Evolutionary conservation across 2,329 filamentous ascomycete genomes (phyloP).

Genomic region (Hypoxylon sp.): DNA sequence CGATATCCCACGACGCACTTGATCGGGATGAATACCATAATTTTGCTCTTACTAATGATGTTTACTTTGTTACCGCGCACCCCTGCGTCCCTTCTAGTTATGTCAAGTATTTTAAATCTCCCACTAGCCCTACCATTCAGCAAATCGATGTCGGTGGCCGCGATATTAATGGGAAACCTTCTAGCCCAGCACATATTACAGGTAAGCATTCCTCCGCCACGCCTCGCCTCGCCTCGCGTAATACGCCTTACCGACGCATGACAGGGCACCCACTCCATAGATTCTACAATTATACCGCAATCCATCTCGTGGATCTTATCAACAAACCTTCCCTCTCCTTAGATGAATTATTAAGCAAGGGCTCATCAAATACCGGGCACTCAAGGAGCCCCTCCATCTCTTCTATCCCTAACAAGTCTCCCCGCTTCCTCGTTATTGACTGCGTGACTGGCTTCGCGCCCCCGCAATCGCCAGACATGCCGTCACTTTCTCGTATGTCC

Average conservation of each 20-base stretch:
- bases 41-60: conserved; percentile 68
- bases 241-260: conserved; percentile 25
- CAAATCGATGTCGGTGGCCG: conserved; percentile 68
- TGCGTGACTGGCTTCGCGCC: conserved; percentile 70
- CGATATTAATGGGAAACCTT: conserved; percentile 61
- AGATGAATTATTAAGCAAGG: conserved; percentile 62
- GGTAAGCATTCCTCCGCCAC: conserved; percentile 55
- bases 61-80: conserved; percentile 76
- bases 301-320: conserved; percentile 72
- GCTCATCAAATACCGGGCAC: conserved; percentile 52
- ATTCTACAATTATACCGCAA: conserved; percentile 71
- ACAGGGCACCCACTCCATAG: conserved; percentile 75
- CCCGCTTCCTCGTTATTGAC: conserved; percentile 72
- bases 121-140: conserved; percentile 72
- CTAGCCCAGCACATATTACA: conserved; percentile 64
- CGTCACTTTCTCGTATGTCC: conserved; percentile 64
- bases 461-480: conserved; percentile 62
- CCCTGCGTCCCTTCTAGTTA: conserved; percentile 73
- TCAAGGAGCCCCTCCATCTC: conserved; percentile 43
- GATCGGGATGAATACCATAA: conserved; percentile 59
- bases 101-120: conserved; percentile 71
- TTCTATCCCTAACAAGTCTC: conserved; percentile 50
- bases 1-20: conserved; percentile 59
- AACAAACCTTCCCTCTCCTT: conserved; percentile 63
- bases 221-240: conserved; percentile 2